Evolutionary conservation across 2,329 filamentous ascomycete species (phyloP).

Genomic region (Byssoonygena ceratinophila): DNA sequence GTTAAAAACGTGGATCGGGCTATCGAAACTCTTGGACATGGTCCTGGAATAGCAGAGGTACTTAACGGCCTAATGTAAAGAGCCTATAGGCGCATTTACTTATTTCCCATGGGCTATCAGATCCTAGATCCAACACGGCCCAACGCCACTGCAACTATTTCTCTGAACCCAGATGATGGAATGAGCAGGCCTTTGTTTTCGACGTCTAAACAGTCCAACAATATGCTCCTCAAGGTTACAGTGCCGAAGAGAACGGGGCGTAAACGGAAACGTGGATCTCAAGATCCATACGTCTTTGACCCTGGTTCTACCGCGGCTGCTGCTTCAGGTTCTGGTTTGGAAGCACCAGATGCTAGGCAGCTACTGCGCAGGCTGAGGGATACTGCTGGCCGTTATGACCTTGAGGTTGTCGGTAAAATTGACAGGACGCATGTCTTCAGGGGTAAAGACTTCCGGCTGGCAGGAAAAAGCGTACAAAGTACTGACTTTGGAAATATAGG

Average conservation of each 20-base stretch:
- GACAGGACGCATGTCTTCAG: constrained; percentile 78
- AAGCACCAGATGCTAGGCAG: constrained; percentile 42
- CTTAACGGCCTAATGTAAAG: not conserved
- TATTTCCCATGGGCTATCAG: constrained; percentile 23
- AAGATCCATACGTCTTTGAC: constrained; percentile 49
- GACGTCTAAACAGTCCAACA: constrained; percentile 63
- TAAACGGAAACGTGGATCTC: constrained; percentile 69
- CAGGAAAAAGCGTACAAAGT: not conserved
- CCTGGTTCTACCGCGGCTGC: constrained; percentile 26
- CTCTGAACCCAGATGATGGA: constrained; percentile 67
- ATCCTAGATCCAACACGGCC: constrained; percentile 37
- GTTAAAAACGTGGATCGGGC: constrained; percentile 55
- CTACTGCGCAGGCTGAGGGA: constrained; percentile 58
- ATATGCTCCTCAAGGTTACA: constrained; percentile 74
- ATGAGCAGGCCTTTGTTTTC: constrained; percentile 70
- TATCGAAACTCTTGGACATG: constrained; percentile 52
- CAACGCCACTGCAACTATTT: constrained; percentile 52
- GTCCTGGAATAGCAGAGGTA: constrained; percentile 45
- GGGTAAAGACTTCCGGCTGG: constrained; percentile 35
- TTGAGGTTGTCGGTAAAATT: constrained; percentile 62
- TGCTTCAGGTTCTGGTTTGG: constrained; percentile 27
- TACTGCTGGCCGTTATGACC: constrained; percentile 55
- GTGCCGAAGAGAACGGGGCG: constrained; percentile 79
- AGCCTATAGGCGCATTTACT: not conserved
- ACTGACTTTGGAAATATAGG: constrained; percentile 31